phyloP scores from a whole-genome alignment of 108 stramenopile species.

The Pseudonitzschia delicatissima region DNA sequence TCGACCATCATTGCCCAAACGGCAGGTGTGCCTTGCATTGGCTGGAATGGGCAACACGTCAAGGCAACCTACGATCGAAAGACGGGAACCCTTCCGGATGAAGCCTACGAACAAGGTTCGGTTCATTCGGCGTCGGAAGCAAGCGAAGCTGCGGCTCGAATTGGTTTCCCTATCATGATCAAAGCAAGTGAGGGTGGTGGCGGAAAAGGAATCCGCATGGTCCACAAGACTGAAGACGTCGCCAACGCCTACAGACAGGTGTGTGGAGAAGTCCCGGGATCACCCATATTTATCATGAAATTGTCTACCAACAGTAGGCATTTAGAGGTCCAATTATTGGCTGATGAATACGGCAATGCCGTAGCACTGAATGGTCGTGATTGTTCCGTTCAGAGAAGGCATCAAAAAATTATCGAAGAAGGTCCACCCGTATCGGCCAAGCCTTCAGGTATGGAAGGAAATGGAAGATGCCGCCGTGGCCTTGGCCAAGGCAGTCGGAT shows the following conservation, averaged over 20 bases:
- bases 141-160: slow-evolving; percentile 61
- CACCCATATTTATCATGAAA: slow-evolving; percentile 99
- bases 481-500: slow-evolving; percentile 96
- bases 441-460: slow-evolving; percentile 86
- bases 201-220: slow-evolving; percentile 97
- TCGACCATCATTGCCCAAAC: slow-evolving; percentile 98
- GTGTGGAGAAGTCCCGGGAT: slow-evolving; percentile 97
- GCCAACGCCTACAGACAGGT: slow-evolving; percentile 93
- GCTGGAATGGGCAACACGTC: slow-evolving; percentile 95
- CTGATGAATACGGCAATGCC: slow-evolving; percentile 96
- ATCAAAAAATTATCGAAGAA: slow-evolving; percentile 99
- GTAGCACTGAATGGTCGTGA: slow-evolving; percentile 98
- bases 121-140: slow-evolving; percentile 83
- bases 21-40: slow-evolving; percentile 96
- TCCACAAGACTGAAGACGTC: slow-evolving; percentile 68
- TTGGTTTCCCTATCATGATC: slow-evolving; percentile 99
- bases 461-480: slow-evolving; percentile 98
- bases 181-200: slow-evolving; percentile 99
- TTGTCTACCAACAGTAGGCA: slow-evolving; percentile 86
- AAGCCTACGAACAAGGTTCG: slow-evolving; percentile 85
- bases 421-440: slow-evolving; percentile 95
- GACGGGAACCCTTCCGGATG: slow-evolving; percentile 76
- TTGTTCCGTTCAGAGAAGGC: slow-evolving; percentile 98
- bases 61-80: slow-evolving; percentile 70
- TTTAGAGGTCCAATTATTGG: slow-evolving; percentile 97